Percentiles rank a stretch among this genome's conserved stretches.
These are phyloP conservation scores for Chrysoporthe austroafricana DNA, from an alignment of 2,329 filamentous ascomycete species.

Conservation along the genomic window DNA sequence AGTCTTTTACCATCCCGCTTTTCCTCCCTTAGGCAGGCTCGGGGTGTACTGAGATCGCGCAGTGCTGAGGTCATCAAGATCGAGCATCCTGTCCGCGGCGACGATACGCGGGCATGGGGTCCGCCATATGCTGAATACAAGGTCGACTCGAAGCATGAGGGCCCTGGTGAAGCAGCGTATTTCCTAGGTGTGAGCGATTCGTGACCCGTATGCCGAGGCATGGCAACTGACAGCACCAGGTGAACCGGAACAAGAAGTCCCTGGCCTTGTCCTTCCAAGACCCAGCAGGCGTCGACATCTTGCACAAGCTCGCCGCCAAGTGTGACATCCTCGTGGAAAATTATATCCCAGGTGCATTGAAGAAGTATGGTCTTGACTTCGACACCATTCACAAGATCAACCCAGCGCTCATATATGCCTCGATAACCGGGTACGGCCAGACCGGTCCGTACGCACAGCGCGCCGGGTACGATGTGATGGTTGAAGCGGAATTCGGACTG, in stretches of 20 bases:
- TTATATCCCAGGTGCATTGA: slow-evolving; percentile 86
- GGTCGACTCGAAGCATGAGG: slow-evolving; percentile 59
- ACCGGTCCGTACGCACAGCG: slow-evolving; percentile 86
- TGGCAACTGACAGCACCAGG: slow-evolving; percentile 53
- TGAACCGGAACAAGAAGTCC: slow-evolving; percentile 97
- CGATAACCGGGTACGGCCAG: slow-evolving; percentile 96
- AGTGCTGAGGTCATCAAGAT: slow-evolving; percentile 97
- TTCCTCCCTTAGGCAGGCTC: slow-evolving; percentile 24
- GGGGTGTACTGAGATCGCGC: slow-evolving; percentile 35
- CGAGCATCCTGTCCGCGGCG: slow-evolving; percentile 87
- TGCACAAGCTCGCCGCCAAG: slow-evolving; percentile 81
- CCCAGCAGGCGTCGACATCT: slow-evolving; percentile 78
- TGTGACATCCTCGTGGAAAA: slow-evolving; percentile 97
- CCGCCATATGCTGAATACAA: slow-evolving; percentile 87
- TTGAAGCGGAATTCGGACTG: slow-evolving; percentile 94
- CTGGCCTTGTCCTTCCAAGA: slow-evolving; percentile 90
- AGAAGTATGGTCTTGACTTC: slow-evolving; percentile 92
- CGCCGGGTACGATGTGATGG: slow-evolving; percentile 98
- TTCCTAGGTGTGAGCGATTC: slow-evolving; percentile 75
- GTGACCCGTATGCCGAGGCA: neutral
- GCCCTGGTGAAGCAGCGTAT: slow-evolving; percentile 91
- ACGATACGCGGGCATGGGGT: slow-evolving; percentile 96
- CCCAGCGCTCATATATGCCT: slow-evolving; percentile 86
- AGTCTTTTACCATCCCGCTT: slow-evolving; percentile 37
- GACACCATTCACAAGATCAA: slow-evolving; percentile 80